Base-by-base conservation (phyloP, 305 asterid species). In the Fraxinus dipetala region DNA sequence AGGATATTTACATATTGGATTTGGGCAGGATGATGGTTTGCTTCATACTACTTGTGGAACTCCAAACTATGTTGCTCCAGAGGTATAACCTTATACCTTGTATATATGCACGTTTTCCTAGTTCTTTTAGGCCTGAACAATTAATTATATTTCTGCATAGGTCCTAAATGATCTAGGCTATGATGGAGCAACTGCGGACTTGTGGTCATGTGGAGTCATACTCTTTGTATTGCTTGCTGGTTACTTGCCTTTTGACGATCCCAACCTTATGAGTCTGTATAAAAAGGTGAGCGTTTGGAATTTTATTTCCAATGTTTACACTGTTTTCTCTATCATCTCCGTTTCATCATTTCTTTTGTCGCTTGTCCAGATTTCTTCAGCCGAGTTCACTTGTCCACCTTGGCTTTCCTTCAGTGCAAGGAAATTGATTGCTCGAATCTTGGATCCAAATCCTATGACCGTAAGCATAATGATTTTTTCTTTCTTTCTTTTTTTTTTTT, bases 131-230 rank as follows among this genome's bases (percentile, higher is more conserved):
- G 30, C 22, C 45, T 75, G 48, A 73, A 77, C 69, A 51, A 81
- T 67, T 82, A 36, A 48, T 36, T 59, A 56, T 81, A 79, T 81
- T 67, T 82, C 24, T 80, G 76, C 31, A 76, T 84, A 95, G 98
- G 91, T 95, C 85, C 92, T 95, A 9, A 91, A 91, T 75, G 91
- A 92, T 87, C 91, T 87, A 88, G 96, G 96, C 81, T 95, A 95
- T 85, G 92, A 95, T 79, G 98, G 98, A 81, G 94, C 97, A 79
- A 87, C 90, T 1, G 98, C 98, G 4, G 98, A 93, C 80, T 84
- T 95, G 87, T 95, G 98, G 98, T 95, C 98, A 0, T 93, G 98
- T 82, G 98, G 98, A 84, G 98, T 95, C 82, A 93, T 95, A 51
- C 96, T 93, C 83, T 95, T 90, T 87, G 98, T 92, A 74, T 84